These are phyloP conservation scores for Monilinia polystroma DNA, from an alignment of 2,329 filamentous ascomycete genomes.

Conservation along the genomic window DNA sequence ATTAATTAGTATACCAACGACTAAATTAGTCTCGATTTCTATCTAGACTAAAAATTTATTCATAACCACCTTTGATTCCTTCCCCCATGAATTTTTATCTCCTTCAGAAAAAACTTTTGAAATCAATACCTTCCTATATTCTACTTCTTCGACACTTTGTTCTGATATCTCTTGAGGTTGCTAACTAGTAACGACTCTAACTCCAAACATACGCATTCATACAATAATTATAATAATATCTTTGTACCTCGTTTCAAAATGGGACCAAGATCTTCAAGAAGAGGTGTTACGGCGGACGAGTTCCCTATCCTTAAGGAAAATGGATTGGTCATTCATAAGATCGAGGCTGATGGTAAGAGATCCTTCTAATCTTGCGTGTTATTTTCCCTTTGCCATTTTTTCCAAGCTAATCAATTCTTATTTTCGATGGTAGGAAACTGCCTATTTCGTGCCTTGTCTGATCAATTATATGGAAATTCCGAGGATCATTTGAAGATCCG, in stretches of 20 bases:
- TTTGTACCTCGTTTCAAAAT: background rate
- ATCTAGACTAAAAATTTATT: too few relatives aligned
- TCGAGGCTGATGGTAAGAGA: conserved; percentile 61
- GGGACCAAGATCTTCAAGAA: background rate
- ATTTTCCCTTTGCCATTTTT: background rate
- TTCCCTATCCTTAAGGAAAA: conserved; percentile 56
- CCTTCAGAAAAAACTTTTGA: too few relatives aligned
- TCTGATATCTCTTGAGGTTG: background rate
- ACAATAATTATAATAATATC: too few relatives aligned
- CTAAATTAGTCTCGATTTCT: too few relatives aligned
- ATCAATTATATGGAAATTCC: conserved; percentile 64
- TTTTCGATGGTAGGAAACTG: conserved; percentile 57
- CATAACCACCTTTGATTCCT: too few relatives aligned
- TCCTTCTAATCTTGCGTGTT: conserved; percentile 25
- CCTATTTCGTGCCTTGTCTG: conserved; percentile 66
- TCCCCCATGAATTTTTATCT: too few relatives aligned
- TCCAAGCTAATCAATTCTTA: conserved; percentile 27
- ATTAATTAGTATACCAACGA: too few relatives aligned
- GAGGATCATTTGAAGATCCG: conserved; percentile 58
- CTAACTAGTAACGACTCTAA: background rate
- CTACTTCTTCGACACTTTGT: background rate
- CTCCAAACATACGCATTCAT: background rate
- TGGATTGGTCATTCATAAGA: conserved; percentile 59
- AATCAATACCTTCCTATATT: too few relatives aligned
- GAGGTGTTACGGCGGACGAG: conserved; percentile 41